Percentiles rank a stretch among this genome's conserved stretches.
These are phyloP conservation scores for Leccinum fuscescens DNA, from an alignment of 1,284 basidiomycete species.

Conservation along the genomic window DNA sequence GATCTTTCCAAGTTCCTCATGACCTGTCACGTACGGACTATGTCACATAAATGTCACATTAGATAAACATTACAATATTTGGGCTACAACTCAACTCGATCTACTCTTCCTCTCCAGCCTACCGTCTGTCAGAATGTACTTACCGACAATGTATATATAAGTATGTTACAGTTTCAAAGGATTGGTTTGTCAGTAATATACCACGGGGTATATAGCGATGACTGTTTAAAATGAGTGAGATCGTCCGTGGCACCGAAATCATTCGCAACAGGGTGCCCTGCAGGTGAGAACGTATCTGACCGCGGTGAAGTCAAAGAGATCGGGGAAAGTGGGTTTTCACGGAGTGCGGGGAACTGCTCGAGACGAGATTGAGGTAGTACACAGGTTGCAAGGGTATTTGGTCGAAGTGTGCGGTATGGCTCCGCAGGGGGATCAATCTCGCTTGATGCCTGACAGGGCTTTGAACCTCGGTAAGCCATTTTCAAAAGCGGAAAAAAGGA, in stretches of 20 bases:
- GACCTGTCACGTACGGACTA: not conserved
- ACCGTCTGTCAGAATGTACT: too few relatives aligned
- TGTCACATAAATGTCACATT: constrained; percentile 4
- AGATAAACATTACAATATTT: not conserved
- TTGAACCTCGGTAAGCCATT: not conserved
- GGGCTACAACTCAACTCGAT: not conserved
- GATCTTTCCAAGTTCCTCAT: not conserved
- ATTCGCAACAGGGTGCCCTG: not conserved
- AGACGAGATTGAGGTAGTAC: not conserved
- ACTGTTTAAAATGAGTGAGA: constrained; percentile 3
- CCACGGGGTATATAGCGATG: constrained; percentile 3
- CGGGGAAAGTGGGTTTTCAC: constrained; percentile 7
- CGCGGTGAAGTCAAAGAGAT: not conserved
- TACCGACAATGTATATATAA: not conserved
- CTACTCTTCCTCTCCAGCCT: not conserved
- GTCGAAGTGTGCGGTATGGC: not conserved
- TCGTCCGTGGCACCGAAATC: not conserved
- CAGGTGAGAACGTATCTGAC: not conserved
- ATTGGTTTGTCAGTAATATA: not conserved
- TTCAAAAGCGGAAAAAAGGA: not conserved
- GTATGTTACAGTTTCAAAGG: not conserved
- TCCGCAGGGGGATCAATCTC: constrained; percentile 1
- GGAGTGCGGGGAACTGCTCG: constrained; percentile 3
- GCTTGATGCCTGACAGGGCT: constrained; percentile 10
- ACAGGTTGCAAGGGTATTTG: not conserved